Evolutionary conservation across 202 grass and related monocot genomes (phyloP), one percentile per base, ranked within the genome.

Genomic region (Panicum hallii): DNA sequence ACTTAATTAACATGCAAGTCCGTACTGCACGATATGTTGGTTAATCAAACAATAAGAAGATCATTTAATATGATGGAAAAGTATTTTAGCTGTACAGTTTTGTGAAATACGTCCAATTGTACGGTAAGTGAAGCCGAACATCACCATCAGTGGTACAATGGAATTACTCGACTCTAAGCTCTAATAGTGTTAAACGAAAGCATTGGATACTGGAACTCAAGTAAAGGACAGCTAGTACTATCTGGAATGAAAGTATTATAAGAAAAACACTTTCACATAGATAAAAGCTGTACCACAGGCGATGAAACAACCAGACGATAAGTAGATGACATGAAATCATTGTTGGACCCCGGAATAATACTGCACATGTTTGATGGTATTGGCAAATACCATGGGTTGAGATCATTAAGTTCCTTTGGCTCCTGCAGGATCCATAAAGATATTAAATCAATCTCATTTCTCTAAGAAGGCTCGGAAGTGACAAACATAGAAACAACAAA

Each of bases 321-420:
- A 70, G 88, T 90, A 67, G 90, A 89, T 71, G 93, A 94, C 91
- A 90, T 88, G 78, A 91, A 99, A 90, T 94, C 91, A 78, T 95
- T 91, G 69, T 99, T 99, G 30, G 93, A 79, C 65, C 93, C 93
- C 70, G 93, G 86, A 78, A 81, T 61, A 67, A 95, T 71, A 52
- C 67, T 99, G 82, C 91, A 96, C 72, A 88, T 81, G 71, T 86
- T 84, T 71, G 86, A 92, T 17, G 93, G 86, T 45, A 91, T 72
- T 62, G 96, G 93, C 61, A 99, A 96, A 86, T 91, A 92, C 93
- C 96, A 99, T 74, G 93, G 91, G 81, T 89, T 41, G 19, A 99
- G 83, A 79, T 94, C 90, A 88, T 83, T 46, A 34, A 99, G 44
- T 85, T 92, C 80, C 63, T 86, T 90, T 80, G 58, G 65, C 22